Evolutionary conservation across 1,284 basidiomycete genomes (phyloP), one percentile per base, ranked within the genome.

Genomic region (Rhizoctonia solani): DNA sequence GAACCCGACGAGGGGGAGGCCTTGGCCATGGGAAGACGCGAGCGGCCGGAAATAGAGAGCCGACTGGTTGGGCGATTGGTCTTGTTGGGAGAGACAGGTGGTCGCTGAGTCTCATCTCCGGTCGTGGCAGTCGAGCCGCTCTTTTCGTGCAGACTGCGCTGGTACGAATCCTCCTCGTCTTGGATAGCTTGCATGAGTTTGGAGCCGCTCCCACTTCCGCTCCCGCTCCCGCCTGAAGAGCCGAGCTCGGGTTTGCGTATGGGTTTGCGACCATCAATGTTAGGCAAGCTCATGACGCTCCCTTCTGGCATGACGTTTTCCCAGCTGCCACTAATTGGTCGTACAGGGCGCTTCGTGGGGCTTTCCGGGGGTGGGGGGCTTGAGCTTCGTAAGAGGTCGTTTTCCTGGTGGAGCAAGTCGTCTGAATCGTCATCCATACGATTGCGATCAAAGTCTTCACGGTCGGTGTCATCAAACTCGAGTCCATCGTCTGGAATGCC

Each of bases 401-500:
- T 50, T 37, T 61, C 58, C 23, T 61, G 29, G 46, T 61, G 27
- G 29, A 61, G 29, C 27, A 61, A 32, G 32, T 61, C 58, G n/a
- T 61, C 44, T n/a, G 19, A 49, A 39, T 61, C 58, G 23, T 58
- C 55, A n/a, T 50, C 58, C 58, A 61, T 49, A 29, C 58, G 58
- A 34, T 61, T 61, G 4, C 58, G 44, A 39, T 61, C 58, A 50
- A 61, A 50, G 46, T 61, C 46, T 32, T 61, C 58, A 8, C 58
- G 44, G n/a, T 61, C 58, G n/a, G 58, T 61, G 23, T 61, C 58
- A 46, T 61, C 58, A 61, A 61, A 61, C 1, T 50, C 58, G 29
- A 61, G 58, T 11, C 44, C 58, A 25, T 61, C 58, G 46, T 61
- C 58, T 3, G 58, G 58, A 14, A 61, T 61, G 42, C 42, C 46